Conservation (phyloP, 2,329 filamentous ascomycete genomes). For the Alternaria tenuissima region DNA sequence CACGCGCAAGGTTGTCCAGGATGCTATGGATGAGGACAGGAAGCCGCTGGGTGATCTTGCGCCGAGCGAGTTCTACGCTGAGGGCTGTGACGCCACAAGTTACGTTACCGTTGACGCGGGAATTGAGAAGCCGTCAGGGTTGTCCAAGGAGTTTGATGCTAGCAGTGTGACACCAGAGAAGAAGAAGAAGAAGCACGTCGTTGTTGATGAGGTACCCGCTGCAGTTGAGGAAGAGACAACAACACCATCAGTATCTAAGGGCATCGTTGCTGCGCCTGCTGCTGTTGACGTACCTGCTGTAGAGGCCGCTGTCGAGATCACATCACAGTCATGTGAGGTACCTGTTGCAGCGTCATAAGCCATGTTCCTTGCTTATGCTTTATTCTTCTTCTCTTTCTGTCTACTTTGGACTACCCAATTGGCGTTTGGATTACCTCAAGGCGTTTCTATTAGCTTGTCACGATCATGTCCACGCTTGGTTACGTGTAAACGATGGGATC, state of each 20-base stretch:
- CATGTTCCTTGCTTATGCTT: not conserved
- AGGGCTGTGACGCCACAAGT: slow-evolving; percentile 46
- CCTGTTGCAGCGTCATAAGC: slow-evolving; percentile 1
- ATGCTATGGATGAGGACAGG: slow-evolving; percentile 53
- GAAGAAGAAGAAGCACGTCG: slow-evolving; percentile 3
- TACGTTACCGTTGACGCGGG: slow-evolving; percentile 49
- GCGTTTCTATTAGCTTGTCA: not conserved
- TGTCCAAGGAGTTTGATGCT: slow-evolving; percentile 48
- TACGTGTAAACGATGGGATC: not conserved
- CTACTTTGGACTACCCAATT: not conserved
- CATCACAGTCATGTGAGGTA: not conserved
- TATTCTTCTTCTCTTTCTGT: not conserved
- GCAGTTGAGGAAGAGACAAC: not conserved
- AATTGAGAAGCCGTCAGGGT: slow-evolving; percentile 45
- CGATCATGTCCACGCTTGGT: not conserved
- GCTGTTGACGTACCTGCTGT: not conserved
- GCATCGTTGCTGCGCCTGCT: not conserved
- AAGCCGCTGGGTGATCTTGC: slow-evolving; percentile 48
- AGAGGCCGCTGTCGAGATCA: not conserved
- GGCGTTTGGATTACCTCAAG: not conserved
- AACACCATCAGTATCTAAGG: not conserved
- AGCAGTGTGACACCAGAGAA: slow-evolving; percentile 23
- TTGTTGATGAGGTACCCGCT: not conserved
- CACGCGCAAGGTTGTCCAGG: slow-evolving; percentile 39
- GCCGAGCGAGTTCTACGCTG: slow-evolving; percentile 50